phyloP scores from a whole-genome alignment of 2,329 filamentous ascomycete species.

The Fusarium continuum region DNA sequence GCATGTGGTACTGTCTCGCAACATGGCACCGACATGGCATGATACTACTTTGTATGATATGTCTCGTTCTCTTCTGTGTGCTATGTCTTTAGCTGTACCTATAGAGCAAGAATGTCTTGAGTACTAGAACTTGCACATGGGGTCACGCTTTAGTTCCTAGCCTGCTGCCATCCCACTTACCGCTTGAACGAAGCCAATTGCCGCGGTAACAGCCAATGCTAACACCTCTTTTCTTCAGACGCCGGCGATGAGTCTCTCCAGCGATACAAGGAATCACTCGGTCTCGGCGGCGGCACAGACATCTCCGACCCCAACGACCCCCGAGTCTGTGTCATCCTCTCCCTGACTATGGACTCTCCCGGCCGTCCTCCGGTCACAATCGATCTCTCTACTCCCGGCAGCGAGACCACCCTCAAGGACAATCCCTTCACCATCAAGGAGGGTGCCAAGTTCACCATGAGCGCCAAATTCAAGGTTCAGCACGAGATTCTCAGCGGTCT shows the following conservation, averaged over 20 bases:
- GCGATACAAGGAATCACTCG: conserved; percentile 97
- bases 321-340: conserved; percentile 91
- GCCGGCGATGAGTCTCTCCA: conserved; percentile 90
- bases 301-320: conserved; percentile 82
- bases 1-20: conserved; percentile 17
- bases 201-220: conserved; percentile 13
- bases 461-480: conserved; percentile 92
- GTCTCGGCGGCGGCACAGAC: conserved; percentile 77
- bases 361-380: conserved; percentile 88
- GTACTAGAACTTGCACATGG: not conserved
- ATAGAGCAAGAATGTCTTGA: not conserved
- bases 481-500: conserved; percentile 94
- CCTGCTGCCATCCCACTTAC: not conserved
- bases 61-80: not conserved
- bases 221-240: conserved; percentile 54
- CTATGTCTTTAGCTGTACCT: not conserved
- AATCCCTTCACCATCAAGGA: conserved; percentile 99
- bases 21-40: conserved; percentile 21
- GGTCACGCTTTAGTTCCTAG: too few relatives aligned
- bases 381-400: conserved; percentile 79
- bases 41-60: conserved; percentile 11
- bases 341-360: conserved; percentile 85
- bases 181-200: not conserved
- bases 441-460: conserved; percentile 92
- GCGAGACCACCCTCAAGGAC: conserved; percentile 81